Evolutionary conservation across 192 early-diverging fungal genomes (phyloP).

Genomic region (Coemansia sp.): DNA sequence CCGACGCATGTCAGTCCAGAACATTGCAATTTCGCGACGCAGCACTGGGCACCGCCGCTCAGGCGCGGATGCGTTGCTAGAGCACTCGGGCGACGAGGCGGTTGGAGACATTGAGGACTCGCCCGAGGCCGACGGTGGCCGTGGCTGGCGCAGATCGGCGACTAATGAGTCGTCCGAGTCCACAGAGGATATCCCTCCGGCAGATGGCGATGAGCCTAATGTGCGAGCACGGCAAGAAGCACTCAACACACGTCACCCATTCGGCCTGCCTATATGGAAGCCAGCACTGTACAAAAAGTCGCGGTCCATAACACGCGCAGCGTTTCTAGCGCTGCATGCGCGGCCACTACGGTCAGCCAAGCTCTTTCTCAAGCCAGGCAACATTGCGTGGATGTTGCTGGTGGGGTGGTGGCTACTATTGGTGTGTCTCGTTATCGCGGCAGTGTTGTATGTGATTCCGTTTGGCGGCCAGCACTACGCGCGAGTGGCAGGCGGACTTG

Average conservation of each 20-base stretch:
- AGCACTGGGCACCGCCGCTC: constrained; percentile 27
- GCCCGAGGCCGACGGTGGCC: neutral
- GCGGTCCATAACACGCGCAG: constrained; percentile 78
- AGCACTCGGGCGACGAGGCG: constrained; percentile 15
- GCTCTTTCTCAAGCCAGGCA: constrained; percentile 77
- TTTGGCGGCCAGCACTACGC: constrained; percentile 61
- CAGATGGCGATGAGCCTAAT: constrained; percentile 46
- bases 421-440: constrained; percentile 63
- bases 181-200: constrained; percentile 23
- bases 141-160: constrained; percentile 21
- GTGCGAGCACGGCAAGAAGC: constrained; percentile 61
- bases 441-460: constrained; percentile 60
- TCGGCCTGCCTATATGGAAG: constrained; percentile 96
- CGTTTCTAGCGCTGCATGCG: constrained; percentile 80
- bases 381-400: constrained; percentile 82
- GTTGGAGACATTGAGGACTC: constrained; percentile 12
- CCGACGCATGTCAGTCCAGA: constrained; percentile 29
- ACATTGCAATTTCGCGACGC: constrained; percentile 27
- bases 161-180: constrained; percentile 32
- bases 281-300: constrained; percentile 95
- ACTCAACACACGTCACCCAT: constrained; percentile 83
- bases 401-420: constrained; percentile 90
- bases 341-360: constrained; percentile 60
- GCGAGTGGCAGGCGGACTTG: constrained; percentile 71
- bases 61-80: neutral